Evolutionary conservation across 1,284 basidiomycete genomes (phyloP).

Genomic region (Trametes polyzona): DNA sequence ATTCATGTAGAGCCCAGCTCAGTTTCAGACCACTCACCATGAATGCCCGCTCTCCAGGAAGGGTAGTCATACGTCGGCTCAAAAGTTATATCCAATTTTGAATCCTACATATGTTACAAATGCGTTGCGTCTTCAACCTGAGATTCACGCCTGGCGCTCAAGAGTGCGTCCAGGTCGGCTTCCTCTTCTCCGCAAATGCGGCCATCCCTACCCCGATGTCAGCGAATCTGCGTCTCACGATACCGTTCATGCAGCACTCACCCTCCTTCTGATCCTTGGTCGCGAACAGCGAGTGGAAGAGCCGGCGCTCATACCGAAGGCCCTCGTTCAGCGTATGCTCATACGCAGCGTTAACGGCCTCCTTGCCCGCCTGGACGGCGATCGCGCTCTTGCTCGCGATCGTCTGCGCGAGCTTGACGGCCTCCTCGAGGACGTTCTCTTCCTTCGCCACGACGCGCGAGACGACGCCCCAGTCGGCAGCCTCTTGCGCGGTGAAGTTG

Average conservation of each 20-base stretch:
- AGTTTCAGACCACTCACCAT: too few species aligned
- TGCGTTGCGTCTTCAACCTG: neutral
- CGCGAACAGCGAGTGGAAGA: constrained; percentile 94
- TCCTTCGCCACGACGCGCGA: constrained; percentile 81
- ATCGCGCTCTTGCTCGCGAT: constrained; percentile 89
- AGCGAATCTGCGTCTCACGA: neutral
- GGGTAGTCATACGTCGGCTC: too few species aligned
- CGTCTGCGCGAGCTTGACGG: constrained; percentile 78
- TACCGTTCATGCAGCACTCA: constrained; percentile 39
- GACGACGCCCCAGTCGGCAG: constrained; percentile 85
- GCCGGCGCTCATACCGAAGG: constrained; percentile 83
- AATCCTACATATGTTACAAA: too few species aligned
- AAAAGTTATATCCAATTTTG: too few species aligned
- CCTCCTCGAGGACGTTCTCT: constrained; percentile 85
- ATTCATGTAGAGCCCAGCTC: too few species aligned
- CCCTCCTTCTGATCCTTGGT: constrained; percentile 98
- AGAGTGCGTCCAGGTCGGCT: constrained; percentile 77
- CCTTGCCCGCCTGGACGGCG: constrained; percentile 91
- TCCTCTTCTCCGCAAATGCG: constrained; percentile 98
- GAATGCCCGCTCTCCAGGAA: too few species aligned
- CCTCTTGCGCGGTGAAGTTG: constrained; percentile 81
- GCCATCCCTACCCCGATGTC: constrained; percentile 70
- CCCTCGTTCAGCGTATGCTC: constrained; percentile 87
- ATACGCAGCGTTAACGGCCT: constrained; percentile 92
- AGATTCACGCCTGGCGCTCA: constrained; percentile 33